Evolutionary conservation across 1,139 yeast genomes (phyloP), one percentile per base, ranked within the genome.

Genomic region (Hemisphaericaspora xylanilytica): DNA sequence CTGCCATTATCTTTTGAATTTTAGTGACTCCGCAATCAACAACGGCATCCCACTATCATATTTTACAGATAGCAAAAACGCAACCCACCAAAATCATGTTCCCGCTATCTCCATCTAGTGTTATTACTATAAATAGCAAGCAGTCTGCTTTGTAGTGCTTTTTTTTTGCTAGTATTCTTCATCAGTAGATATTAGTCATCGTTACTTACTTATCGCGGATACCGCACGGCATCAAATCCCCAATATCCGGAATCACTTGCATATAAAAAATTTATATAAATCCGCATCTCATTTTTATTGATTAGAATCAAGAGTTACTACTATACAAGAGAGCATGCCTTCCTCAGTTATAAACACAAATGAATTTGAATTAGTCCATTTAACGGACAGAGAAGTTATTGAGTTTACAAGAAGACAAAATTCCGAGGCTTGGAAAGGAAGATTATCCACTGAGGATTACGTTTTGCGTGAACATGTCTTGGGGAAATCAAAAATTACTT

Each of bases 341-440:
- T 26, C 37, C 16, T 13, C 42, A 32, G 28, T 27, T 13, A 20
- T 22, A 8, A 34, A 44, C 13, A 32, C 43, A 15, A 40, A 40
- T 7, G 38, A 53, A 24, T 58, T 43, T 28, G 51, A 51, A 30
- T 51, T 62, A 22, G 48, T 51, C 16, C 55, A 49, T 14, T 33
- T 60, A 13, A 53, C 52, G 0, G 80, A 76, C 41, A 57, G 59
- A 11, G 71, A 69, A 24, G 53, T 66, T 25, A 70, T 78, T 36
- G 62, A 69, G 32, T 70, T 61, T 52, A 71, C 96, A 10, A 53
- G 76, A 28, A 28, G 31, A 13, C 68, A 70, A 43, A 80, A 80
- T 55, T 64, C 75, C 3, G 63, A 43, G 2, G 60, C 71, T 3
- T 85, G 92, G 92, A 68, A 60, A 35, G 78, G 78, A 13, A 53